Conservation (phyloP, 768 basidiomycete species). For the Amanita phalloides region DNA sequence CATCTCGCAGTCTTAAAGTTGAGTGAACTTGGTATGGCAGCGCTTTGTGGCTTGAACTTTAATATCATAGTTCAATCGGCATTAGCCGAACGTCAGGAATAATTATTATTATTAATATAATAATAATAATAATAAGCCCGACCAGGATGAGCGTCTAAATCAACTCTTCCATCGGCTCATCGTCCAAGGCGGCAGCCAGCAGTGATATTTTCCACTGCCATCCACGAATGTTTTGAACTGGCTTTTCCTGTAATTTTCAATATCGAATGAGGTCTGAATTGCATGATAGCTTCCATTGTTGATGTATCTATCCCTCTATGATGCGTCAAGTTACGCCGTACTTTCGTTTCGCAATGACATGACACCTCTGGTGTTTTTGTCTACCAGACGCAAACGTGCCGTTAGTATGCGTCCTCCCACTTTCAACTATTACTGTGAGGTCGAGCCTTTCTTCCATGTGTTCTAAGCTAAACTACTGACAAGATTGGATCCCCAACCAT, state of each 20-base stretch:
- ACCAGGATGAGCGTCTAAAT: too few species aligned
- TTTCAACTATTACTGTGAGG: conserved; percentile 69
- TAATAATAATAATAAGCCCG: too few species aligned
- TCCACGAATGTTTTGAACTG: conserved; percentile 64
- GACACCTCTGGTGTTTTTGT: background rate
- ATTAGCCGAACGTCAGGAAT: too few species aligned
- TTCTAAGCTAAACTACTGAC: background rate
- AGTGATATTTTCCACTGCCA: conserved; percentile 71
- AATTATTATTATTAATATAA: too few species aligned
- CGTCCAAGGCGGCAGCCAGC: too few species aligned
- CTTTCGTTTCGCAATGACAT: conserved; percentile 8
- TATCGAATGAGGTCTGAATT: background rate
- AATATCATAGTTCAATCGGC: too few species aligned
- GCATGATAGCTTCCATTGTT: conserved; percentile 47
- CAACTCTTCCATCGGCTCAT: too few species aligned
- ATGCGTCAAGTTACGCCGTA: conserved; percentile 52
- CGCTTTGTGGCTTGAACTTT: conserved; percentile 36
- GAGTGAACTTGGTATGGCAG: conserved; percentile 9
- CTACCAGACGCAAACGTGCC: conserved; percentile 45
- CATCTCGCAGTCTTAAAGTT: conserved; percentile 55
- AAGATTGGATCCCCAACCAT: conserved; percentile 78
- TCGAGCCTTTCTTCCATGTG: background rate
- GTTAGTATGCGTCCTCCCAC: conserved; percentile 64
- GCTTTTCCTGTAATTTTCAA: conserved; percentile 22
- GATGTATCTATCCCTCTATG: conserved; percentile 52